Evolutionary conservation across 495 filamentous ascomycete species (phyloP).

Genomic region (Neurospora sp.): DNA sequence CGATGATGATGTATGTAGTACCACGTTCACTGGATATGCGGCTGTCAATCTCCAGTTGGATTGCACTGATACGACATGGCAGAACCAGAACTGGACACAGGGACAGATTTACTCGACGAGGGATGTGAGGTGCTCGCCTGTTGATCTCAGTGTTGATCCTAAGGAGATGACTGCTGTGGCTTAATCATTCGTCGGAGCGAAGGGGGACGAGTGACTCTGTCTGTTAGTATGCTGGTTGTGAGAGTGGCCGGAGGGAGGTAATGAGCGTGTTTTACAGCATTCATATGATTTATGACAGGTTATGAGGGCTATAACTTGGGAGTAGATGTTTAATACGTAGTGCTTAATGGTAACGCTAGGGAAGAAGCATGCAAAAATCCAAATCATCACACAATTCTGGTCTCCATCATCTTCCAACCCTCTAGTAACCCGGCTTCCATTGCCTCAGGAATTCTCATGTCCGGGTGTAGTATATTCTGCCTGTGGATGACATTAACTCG

Average conservation of each 20-base stretch:
- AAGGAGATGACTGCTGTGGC: constrained; percentile 26
- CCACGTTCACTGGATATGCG: constrained; percentile 27
- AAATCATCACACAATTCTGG: background rate
- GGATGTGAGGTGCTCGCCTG: constrained; percentile 21
- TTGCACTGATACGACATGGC: constrained; percentile 25
- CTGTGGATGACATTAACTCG: background rate
- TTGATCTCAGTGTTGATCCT: constrained; percentile 18
- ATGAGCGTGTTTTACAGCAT: background rate
- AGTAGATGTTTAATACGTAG: background rate
- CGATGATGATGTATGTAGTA: constrained; percentile 7
- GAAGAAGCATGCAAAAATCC: background rate
- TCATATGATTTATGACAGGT: background rate
- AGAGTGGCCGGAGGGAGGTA: background rate
- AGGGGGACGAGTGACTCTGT: background rate
- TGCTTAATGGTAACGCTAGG: background rate
- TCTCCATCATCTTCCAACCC: background rate
- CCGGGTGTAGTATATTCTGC: background rate
- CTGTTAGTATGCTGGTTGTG: background rate
- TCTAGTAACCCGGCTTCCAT: background rate
- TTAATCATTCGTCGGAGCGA: constrained; percentile 2
- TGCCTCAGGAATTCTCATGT: background rate
- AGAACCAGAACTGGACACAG: constrained; percentile 31
- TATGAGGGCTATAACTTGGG: background rate
- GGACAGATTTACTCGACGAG: constrained; percentile 32
- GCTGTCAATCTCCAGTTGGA: constrained; percentile 20